A percentile compares a stretch with the other conserved stretches of the same genome.
phyloP scores from a whole-genome alignment of 2,329 filamentous ascomycete genomes.

The Beauveria sp. region DNA sequence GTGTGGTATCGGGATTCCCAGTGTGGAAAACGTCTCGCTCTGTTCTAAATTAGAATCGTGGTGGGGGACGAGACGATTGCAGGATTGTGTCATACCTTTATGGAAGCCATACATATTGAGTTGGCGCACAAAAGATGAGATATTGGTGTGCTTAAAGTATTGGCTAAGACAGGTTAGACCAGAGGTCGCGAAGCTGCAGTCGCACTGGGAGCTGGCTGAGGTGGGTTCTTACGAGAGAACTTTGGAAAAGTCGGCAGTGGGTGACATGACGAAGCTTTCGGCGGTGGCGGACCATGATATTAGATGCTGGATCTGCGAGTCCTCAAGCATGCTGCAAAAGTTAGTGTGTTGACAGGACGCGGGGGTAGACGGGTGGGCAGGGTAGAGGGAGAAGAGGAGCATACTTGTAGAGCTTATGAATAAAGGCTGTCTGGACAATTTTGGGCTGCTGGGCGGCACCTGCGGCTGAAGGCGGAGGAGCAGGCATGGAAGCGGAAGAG shows the following conservation, averaged over 20 bases:
- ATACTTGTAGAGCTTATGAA: conserved; percentile 98
- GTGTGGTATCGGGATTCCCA: conserved; percentile 80
- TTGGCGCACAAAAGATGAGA: conserved; percentile 95
- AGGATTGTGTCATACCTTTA: conserved; percentile 59
- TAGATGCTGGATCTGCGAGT: conserved; percentile 83
- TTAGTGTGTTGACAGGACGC: conserved; percentile 17
- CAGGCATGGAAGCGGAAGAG: conserved; percentile 38
- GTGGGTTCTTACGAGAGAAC: conserved; percentile 72
- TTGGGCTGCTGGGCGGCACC: conserved; percentile 87
- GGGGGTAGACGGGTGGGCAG: background rate
- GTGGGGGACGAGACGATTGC: background rate
- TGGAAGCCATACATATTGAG: conserved; percentile 99
- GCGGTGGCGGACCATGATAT: conserved; percentile 93
- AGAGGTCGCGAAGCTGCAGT: conserved; percentile 13
- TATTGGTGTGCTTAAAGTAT: conserved; percentile 99
- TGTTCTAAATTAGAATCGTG: conserved; percentile 28
- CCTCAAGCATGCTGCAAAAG: conserved; percentile 79
- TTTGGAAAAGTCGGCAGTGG: conserved; percentile 94
- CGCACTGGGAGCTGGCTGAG: background rate
- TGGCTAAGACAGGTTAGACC: conserved; percentile 48
- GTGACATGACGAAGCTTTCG: conserved; percentile 98
- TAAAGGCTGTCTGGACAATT: conserved; percentile 96
- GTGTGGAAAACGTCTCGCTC: conserved; percentile 98
- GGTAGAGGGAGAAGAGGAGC: conserved; percentile 21
- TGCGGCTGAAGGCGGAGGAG: conserved; percentile 49